Evolutionary conservation across 176 grass and related monocot species (phyloP).

Genomic region (Tuctoria greenei): DNA sequence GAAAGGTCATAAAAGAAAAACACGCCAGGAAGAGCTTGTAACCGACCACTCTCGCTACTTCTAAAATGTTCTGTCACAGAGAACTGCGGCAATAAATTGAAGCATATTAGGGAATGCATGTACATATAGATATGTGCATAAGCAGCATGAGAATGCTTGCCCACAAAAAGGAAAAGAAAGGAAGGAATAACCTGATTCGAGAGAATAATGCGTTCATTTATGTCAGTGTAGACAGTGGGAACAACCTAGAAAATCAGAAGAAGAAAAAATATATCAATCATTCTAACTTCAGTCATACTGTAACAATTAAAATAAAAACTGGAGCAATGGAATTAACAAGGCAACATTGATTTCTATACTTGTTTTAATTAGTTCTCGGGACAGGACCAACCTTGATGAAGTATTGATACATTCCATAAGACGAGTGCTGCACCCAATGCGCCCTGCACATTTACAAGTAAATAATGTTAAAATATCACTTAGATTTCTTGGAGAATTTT

Average conservation of each 20-base stretch:
- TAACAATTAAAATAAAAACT: background rate
- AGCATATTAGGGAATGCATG: slow-evolving; percentile 22
- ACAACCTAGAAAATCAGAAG: slow-evolving; percentile 66
- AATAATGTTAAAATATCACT: slow-evolving; percentile 25
- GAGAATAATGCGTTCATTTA: slow-evolving; percentile 82
- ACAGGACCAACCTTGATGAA: slow-evolving; percentile 82
- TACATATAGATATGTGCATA: background rate
- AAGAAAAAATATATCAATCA: slow-evolving; percentile 7
- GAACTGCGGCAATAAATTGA: slow-evolving; percentile 55
- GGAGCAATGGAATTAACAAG: slow-evolving; percentile 24
- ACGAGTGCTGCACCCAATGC: slow-evolving; percentile 71
- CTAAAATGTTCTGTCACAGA: slow-evolving; percentile 97
- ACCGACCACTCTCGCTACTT: slow-evolving; percentile 66
- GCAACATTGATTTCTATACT: background rate
- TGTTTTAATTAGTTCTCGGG: background rate
- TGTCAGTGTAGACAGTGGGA: slow-evolving; percentile 80
- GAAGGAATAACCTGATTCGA: slow-evolving; percentile 79
- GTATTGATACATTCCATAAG: slow-evolving; percentile 98
- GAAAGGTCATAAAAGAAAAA: slow-evolving; percentile 99
- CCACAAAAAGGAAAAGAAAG: slow-evolving; percentile 21
- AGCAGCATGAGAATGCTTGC: slow-evolving; percentile 6
- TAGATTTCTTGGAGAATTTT: background rate
- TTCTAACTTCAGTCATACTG: background rate
- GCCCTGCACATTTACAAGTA: slow-evolving; percentile 51
- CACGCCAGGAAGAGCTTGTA: slow-evolving; percentile 85